These are phyloP conservation scores for Intubia oerlemansii DNA, from an alignment of 2,329 filamentous ascomycete species.

Conservation along the genomic window DNA sequence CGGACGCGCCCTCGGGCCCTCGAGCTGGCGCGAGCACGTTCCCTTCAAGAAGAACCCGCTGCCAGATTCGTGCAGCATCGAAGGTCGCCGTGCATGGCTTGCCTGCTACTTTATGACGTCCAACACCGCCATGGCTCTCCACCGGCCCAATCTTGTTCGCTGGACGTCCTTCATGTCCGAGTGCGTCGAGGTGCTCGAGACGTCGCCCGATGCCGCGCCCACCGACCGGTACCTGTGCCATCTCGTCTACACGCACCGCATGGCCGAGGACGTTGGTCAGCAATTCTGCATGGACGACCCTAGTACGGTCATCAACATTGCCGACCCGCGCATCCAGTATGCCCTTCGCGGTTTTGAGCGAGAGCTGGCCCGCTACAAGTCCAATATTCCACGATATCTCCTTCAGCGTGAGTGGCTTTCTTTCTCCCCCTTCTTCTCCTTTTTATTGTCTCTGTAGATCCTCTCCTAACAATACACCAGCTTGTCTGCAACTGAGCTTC, in stretches of 20 bases:
- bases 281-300: conserved; percentile 49
- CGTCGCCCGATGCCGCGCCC: conserved; percentile 29
- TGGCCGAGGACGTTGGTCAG: conserved; percentile 46
- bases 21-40: conserved; percentile 19
- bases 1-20: too few species aligned
- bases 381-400: conserved; percentile 27
- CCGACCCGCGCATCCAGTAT: conserved; percentile 41
- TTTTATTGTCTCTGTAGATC: background rate
- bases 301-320: conserved; percentile 27
- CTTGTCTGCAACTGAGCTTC: conserved; percentile 41
- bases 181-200: conserved; percentile 31
- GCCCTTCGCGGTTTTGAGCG: conserved; percentile 42
- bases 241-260: conserved; percentile 34
- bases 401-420: conserved; percentile 29
- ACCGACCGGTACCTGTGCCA: conserved; percentile 37
- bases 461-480: conserved; percentile 21
- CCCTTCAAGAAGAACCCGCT: conserved; percentile 20
- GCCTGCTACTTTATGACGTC: conserved; percentile 35
- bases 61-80: conserved; percentile 30
- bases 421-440: background rate
- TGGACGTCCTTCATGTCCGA: conserved; percentile 41
- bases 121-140: conserved; percentile 38
- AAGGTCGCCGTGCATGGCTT: conserved; percentile 35
- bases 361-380: conserved; percentile 37
- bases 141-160: conserved; percentile 36